Conservation (phyloP, 106 monocot species). For the Dioscorea dumetorum region DNA sequence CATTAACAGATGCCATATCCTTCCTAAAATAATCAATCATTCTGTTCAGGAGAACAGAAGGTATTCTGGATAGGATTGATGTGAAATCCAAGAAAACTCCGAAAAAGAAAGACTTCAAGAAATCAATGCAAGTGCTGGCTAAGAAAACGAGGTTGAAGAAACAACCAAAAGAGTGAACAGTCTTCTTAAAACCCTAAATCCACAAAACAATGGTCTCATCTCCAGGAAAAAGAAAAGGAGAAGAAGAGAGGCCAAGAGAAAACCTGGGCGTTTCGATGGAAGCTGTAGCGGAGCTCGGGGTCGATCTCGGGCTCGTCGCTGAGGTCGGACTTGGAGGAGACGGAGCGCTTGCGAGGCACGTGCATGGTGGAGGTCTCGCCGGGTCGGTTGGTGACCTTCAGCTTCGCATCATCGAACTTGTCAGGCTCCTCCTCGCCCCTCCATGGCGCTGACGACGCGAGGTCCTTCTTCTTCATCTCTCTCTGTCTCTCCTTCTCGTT, state of each 20-base stretch:
- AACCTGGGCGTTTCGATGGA: slow-evolving; percentile 49
- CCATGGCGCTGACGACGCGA: slow-evolving; percentile 39
- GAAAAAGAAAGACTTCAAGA: too few relatives aligned
- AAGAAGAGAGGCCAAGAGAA: too few relatives aligned
- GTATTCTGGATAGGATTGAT: too few relatives aligned
- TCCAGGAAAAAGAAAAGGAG: not conserved
- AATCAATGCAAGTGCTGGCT: too few relatives aligned
- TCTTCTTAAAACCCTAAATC: too few relatives aligned
- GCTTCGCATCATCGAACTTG: slow-evolving; percentile 39
- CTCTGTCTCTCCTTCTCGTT: not conserved
- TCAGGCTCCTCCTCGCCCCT: slow-evolving; percentile 23
- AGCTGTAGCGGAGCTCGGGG: slow-evolving; percentile 55
- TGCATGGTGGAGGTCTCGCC: slow-evolving; percentile 37
- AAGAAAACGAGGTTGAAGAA: too few relatives aligned
- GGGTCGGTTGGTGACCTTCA: slow-evolving; percentile 30
- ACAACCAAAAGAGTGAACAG: too few relatives aligned
- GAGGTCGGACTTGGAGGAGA: not conserved
- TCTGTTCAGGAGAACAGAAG: too few relatives aligned
- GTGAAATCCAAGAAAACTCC: too few relatives aligned
- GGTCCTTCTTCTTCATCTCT: slow-evolving; percentile 31
- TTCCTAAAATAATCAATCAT: too few relatives aligned
- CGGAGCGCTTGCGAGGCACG: slow-evolving; percentile 20
- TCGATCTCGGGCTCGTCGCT: slow-evolving; percentile 44
- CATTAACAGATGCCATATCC: too few relatives aligned
- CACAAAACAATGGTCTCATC: too few relatives aligned